A percentile compares a stretch with the other conserved stretches of the same genome.
Evolutionary conservation across 306 rosid genomes (phyloP).

Genomic region (Medicago lupulina): DNA sequence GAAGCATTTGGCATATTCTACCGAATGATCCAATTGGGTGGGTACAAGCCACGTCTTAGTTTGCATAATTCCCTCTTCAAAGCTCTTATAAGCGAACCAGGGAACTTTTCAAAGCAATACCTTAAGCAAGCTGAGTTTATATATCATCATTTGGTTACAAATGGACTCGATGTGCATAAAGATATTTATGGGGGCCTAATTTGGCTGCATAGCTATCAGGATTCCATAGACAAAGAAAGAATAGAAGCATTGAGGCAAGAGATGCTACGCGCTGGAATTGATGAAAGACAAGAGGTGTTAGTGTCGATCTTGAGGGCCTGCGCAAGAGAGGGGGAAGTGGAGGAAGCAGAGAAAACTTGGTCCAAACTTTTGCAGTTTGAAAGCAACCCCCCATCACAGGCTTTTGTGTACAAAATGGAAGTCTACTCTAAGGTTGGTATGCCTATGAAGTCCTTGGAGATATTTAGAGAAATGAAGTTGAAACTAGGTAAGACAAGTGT

Average conservation of each 20-base stretch:
- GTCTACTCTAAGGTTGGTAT: conserved; percentile 71
- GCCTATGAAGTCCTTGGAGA: conserved; percentile 68
- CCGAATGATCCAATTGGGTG: conserved; percentile 96
- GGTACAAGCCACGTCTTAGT: conserved; percentile 86
- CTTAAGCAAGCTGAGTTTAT: conserved; percentile 94
- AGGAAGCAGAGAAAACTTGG: conserved; percentile 78
- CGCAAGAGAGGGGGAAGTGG: conserved; percentile 70
- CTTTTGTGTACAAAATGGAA: conserved; percentile 88
- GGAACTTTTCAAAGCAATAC: conserved; percentile 65
- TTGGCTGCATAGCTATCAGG: conserved; percentile 97
- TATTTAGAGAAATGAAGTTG: conserved; percentile 80
- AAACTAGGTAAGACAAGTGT: conserved; percentile 52
- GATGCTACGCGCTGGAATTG: conserved; percentile 71
- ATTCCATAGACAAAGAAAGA: conserved; percentile 76
- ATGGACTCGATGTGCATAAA: conserved; percentile 74
- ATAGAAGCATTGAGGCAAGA: conserved; percentile 64
- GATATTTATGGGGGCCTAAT: conserved; percentile 85
- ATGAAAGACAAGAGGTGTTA: conserved; percentile 74
- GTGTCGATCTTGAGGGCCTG: conserved; percentile 82
- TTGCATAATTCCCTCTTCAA: conserved; percentile 86
- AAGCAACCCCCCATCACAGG: conserved; percentile 60
- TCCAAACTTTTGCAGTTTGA: conserved; percentile 57
- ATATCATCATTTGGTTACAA: conserved; percentile 75
- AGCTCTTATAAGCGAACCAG: conserved; percentile 74
- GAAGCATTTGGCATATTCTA: conserved; percentile 86